phyloP scores from a whole-genome alignment of 106 monocot genomes.

The Acanthochlamys bracteata region DNA sequence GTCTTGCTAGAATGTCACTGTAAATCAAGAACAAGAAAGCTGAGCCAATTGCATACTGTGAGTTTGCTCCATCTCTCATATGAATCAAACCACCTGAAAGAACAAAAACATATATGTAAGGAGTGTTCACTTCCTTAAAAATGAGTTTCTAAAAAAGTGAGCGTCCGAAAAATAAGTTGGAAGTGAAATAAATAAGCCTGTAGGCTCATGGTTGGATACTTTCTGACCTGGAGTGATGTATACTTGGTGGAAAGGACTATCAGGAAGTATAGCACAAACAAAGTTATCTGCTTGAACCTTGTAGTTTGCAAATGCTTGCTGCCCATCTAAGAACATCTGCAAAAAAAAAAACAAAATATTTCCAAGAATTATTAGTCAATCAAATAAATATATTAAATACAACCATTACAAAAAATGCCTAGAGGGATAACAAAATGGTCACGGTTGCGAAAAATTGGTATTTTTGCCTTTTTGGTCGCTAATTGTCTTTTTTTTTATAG shows the following conservation, averaged over 20 bases:
- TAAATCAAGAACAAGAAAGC: constrained; percentile 68
- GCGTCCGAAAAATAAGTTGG: no score
- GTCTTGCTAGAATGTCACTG: constrained; percentile 47
- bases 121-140: background rate
- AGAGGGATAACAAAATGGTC: no score
- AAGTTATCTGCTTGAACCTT: constrained; percentile 86
- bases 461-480: no score
- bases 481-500: no score
- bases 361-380: no score
- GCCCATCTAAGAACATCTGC: constrained; percentile 43
- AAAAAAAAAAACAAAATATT: background rate
- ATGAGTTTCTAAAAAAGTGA: background rate
- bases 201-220: background rate
- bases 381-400: no score
- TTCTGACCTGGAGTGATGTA: constrained; percentile 68
- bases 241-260: constrained; percentile 65
- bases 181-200: background rate
- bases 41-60: constrained; percentile 72
- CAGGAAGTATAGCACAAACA: constrained; percentile 70
- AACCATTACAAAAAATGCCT: no score
- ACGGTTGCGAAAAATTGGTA: no score
- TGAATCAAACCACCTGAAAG: constrained; percentile 63
- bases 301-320: constrained; percentile 39
- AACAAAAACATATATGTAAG: background rate
- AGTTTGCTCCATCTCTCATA: constrained; percentile 91